phyloP scores from a whole-genome alignment of 176 grass and related monocot species.

The Ensete glaucum region DNA sequence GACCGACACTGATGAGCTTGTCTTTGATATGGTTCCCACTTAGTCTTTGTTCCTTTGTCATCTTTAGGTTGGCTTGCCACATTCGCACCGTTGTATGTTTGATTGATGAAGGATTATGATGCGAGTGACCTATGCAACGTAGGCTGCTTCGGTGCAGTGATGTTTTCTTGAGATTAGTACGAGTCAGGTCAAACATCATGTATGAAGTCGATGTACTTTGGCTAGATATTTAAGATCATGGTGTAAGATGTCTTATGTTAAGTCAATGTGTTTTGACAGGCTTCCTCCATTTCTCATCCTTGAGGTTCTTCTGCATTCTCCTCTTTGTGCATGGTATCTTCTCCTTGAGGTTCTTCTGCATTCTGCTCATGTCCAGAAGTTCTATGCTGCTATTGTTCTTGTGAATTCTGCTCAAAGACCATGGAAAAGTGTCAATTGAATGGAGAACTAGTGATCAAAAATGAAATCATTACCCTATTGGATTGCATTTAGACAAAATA shows the following conservation, averaged over 20 bases:
- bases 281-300: too few species aligned
- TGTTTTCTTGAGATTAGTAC: background rate
- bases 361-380: too few species aligned
- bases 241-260: background rate
- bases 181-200: background rate
- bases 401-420: too few species aligned
- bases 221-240: background rate
- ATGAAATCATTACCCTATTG: too few species aligned
- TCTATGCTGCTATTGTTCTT: too few species aligned
- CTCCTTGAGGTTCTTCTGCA: too few species aligned
- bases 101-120: background rate
- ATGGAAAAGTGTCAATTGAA: too few species aligned
- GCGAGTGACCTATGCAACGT: background rate
- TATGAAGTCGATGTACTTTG: background rate
- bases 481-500: too few species aligned
- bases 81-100: background rate
- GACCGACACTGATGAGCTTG: slow-evolving; percentile 31
- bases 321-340: too few species aligned
- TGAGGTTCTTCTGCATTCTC: too few species aligned
- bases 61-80: background rate
- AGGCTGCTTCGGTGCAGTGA: background rate
- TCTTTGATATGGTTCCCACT: slow-evolving; percentile 55
- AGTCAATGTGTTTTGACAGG: too few species aligned
- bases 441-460: too few species aligned
- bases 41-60: slow-evolving; percentile 17